Evolutionary conservation across 202 grass and related monocot genomes (phyloP).

Genomic region (Setaria viridis): DNA sequence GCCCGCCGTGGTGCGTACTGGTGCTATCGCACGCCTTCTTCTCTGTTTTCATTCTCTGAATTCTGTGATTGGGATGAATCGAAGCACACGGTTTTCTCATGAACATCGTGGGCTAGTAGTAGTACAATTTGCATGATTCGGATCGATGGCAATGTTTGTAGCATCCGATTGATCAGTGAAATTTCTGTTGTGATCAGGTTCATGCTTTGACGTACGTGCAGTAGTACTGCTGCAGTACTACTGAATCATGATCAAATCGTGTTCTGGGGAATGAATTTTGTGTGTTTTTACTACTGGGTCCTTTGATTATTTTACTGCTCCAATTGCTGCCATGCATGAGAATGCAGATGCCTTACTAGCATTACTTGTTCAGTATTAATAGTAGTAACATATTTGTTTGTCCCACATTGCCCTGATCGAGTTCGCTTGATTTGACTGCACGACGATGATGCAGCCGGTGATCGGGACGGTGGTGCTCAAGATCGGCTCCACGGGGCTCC

Average conservation of each 20-base stretch:
- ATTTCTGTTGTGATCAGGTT: not conserved
- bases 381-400: not conserved
- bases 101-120: not conserved
- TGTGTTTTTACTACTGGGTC: not conserved
- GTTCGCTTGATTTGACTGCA: not conserved
- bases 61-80: not conserved
- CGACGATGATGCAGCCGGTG: conserved; percentile 39
- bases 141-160: not conserved
- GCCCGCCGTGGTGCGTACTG: conserved; percentile 31
- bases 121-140: not conserved
- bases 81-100: not conserved
- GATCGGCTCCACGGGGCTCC: conserved; percentile 55
- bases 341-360: not conserved
- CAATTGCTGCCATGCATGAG: not conserved
- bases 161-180: not conserved
- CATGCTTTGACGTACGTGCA: not conserved
- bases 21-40: not conserved
- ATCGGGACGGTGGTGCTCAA: conserved; percentile 70
- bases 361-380: not conserved
- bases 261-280: not conserved
- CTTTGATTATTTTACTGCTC: not conserved
- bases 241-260: not conserved
- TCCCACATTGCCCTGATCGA: not conserved
- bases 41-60: not conserved
- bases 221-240: not conserved